Evolutionary conservation across 148 eudicot genomes (phyloP), one percentile per base, ranked within the genome.

Genomic region (Beta vulgaris): DNA sequence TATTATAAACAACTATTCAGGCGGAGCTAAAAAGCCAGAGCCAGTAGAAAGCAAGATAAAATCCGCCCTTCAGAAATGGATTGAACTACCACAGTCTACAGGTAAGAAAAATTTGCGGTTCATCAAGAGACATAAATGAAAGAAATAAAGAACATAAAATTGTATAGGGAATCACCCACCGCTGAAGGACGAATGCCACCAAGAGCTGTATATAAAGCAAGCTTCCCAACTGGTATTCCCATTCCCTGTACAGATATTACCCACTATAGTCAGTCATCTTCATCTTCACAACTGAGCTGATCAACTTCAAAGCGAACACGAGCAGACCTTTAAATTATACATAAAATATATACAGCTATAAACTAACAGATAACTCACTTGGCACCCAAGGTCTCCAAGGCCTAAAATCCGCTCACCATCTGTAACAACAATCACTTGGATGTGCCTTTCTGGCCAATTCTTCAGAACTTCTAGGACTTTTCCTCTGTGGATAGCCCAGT

Each of bases 381-480:
- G 99, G 82, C 94, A 95, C n/a, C 99, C 99, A 62, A 95, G 99
- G 81, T 95, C 99, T 42, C 99, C 99, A 46, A 95, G 99, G 14
- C 99, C 99, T 82, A 95, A 87, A 61, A 95, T 95, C 57, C 99
- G 84, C 78, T 95, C 99, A 55, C 99, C 99, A 32, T 95, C 99
- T n/a, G 99, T 95, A 35, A 95, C 97, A 69, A 92, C 97, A 68
- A 95, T 95, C 31, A 95, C 99, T 84, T 92, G 96, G 78, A 95
- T 90, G 59, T 86, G 78, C 79, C 91, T 87, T 84, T 95, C 90
- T 66, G 99, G 99, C 99, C 99, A 95, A 81, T 95, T 95, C 81
- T 78, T 92, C 80, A 95, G 78, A 55, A 92, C 96, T 83, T 95
- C 99, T 37, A 90, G 90, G 75, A 95, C 87, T 79, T 61, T 87